Conservation (phyloP, 768 basidiomycete genomes). For the Kwoniella botswanensis region DNA sequence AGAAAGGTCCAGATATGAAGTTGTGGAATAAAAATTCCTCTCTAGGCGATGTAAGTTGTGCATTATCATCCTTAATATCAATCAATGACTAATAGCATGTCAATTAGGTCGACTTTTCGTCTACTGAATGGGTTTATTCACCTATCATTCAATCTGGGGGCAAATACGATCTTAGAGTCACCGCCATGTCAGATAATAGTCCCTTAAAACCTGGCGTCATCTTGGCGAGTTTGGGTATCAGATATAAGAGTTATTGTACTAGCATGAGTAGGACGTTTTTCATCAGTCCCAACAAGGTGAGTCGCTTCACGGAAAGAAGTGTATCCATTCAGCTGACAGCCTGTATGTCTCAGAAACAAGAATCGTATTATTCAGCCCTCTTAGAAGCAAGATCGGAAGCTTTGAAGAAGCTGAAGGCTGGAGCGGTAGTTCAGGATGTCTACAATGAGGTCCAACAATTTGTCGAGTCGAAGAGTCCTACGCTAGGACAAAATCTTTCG, state of each 20-base stretch:
- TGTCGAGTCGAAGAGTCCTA: constrained; percentile 77
- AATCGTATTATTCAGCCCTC: constrained; percentile 80
- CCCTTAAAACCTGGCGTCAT: constrained; percentile 84
- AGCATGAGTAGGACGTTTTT: constrained; percentile 94
- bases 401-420: constrained; percentile 76
- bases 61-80: neutral
- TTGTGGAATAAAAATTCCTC: constrained; percentile 78
- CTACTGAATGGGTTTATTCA: constrained; percentile 90
- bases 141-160: constrained; percentile 95
- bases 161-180: constrained; percentile 85
- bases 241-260: constrained; percentile 90
- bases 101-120: constrained; percentile 80
- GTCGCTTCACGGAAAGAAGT: constrained; percentile 19
- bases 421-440: constrained; percentile 75
- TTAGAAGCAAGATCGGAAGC: constrained; percentile 78
- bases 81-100: neutral
- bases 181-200: constrained; percentile 82
- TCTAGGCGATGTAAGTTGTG: constrained; percentile 70
- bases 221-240: constrained; percentile 81
- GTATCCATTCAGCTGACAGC: constrained; percentile 18
- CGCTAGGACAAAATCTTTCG: constrained; percentile 79
- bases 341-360: constrained; percentile 74
- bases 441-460: constrained; percentile 75
- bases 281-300: constrained; percentile 85
- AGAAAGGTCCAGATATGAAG: constrained; percentile 89